These are phyloP conservation scores for Zasmidium citrigriseum DNA, from an alignment of 2,329 filamentous ascomycete species.

Conservation along the genomic window DNA sequence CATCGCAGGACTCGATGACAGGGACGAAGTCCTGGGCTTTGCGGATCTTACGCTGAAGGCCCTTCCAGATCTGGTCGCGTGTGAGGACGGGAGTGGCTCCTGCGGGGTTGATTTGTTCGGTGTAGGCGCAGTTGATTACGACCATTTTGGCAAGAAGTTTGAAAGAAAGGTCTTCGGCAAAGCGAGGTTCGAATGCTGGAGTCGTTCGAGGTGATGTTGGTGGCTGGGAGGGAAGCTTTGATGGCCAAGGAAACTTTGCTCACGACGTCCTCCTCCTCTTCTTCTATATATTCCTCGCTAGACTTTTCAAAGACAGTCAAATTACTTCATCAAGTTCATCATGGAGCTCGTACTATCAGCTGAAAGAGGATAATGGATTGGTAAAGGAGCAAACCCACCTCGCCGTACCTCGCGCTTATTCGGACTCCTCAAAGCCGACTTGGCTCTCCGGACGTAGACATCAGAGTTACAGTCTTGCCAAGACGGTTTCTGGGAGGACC, in stretches of 20 bases:
- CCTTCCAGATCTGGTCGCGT: conserved; percentile 42
- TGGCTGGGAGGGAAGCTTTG: not conserved
- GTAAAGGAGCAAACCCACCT: not conserved
- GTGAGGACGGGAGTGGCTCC: conserved; percentile 40
- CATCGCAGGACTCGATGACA: conserved; percentile 43
- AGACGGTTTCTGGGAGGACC: too few species aligned
- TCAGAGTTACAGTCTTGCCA: not conserved
- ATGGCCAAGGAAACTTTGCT: not conserved
- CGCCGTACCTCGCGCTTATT: not conserved
- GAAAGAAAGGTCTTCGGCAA: not conserved
- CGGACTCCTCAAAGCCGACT: not conserved
- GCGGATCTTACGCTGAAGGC: conserved; percentile 49
- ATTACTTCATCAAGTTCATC: too few species aligned
- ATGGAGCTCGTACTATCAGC: too few species aligned
- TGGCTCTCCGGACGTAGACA: not conserved
- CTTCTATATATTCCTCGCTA: not conserved
- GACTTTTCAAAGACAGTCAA: not conserved
- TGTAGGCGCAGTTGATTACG: conserved; percentile 43
- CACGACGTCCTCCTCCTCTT: not conserved
- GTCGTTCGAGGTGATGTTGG: not conserved
- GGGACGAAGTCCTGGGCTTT: conserved; percentile 49
- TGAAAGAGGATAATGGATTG: not conserved
- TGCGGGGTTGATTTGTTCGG: conserved; percentile 47
- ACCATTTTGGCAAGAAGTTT: conserved; percentile 5
- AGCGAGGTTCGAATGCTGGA: not conserved